Evolutionary conservation across 495 filamentous ascomycete genomes (phyloP), one percentile per base, ranked within the genome.

Genomic region (Penicillium coprophilum): DNA sequence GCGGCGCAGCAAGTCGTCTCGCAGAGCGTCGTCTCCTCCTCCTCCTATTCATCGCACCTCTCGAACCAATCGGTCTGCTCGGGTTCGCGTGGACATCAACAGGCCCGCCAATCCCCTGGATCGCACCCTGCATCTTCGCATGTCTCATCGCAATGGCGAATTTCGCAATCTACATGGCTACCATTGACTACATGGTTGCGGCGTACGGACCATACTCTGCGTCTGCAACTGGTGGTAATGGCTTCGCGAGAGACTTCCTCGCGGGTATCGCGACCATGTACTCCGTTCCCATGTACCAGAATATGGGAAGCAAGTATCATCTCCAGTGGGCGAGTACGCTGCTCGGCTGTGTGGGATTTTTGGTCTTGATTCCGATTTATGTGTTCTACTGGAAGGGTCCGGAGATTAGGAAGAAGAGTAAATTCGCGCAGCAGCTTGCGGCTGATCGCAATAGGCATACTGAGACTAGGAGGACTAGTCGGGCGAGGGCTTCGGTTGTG

Each of bases 111-210:
- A 72, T 82, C 3, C 86, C 80, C 48, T 89, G 85, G 84, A 82
- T 84, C 36, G 80, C 76, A 7, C 80, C 83, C 5, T 77, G 82
- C 71, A 69, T 87, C 19, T 85, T 84, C 44, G 73, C 75, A 1
- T 75, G 75, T 20, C 64, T 87, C n/a, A 84, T 89, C 53, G 85
- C 83, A 9, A 85, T 87, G 52, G 85, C 85, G 23, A 87, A 88
- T 62, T 88, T 87, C 58, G 76, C 79, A 45, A 87, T 89, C 59
- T 88, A 89, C 71, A 89, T 90, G 87, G 87, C 86, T 0, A 90
- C 89, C 0, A 88, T 91, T 55, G 88, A 92, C 60, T 92, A 92
- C 72, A 91, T 91, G 88, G 83, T 91, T n/a, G 84, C 82, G 40
- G 82, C 86, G 1, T 91, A 92, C 65, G 89, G 88, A 0, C 86